These are phyloP conservation scores for Boletus hoseneyae DNA, from an alignment of 1,284 basidiomycete genomes.

Conservation along the genomic window DNA sequence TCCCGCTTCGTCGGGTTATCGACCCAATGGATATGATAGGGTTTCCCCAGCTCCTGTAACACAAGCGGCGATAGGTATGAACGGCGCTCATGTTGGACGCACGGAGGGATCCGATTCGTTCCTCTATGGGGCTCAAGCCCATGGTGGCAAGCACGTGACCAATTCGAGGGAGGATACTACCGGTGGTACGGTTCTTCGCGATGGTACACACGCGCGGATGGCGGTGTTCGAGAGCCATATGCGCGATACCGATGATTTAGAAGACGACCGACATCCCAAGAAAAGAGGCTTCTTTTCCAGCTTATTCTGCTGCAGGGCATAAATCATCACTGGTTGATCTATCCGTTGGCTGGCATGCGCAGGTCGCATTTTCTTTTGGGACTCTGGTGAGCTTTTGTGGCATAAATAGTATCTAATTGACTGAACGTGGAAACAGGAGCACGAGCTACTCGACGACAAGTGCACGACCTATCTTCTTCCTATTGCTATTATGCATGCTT, in stretches of 20 bases:
- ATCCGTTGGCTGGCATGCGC: slow-evolving; percentile 24
- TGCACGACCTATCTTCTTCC: slow-evolving; percentile 31
- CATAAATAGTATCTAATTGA: background rate
- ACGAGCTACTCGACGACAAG: slow-evolving; percentile 31
- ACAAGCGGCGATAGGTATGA: slow-evolving; percentile 31
- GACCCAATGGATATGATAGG: slow-evolving; percentile 51
- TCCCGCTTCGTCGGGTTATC: slow-evolving; percentile 53
- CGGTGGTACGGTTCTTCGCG: slow-evolving; percentile 35
- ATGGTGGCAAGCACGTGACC: slow-evolving; percentile 44
- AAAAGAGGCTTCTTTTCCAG: slow-evolving; percentile 32
- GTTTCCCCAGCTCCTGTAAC: slow-evolving; percentile 47
- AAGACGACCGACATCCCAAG: slow-evolving; percentile 35
- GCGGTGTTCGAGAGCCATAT: slow-evolving; percentile 55
- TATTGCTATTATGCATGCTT: slow-evolving; percentile 34
- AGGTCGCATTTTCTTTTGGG: slow-evolving; percentile 29
- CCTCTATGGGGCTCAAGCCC: slow-evolving; percentile 50
- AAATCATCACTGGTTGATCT: slow-evolving; percentile 21
- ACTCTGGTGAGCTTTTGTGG: slow-evolving; percentile 21
- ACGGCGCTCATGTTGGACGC: slow-evolving; percentile 38
- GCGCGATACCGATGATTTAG: slow-evolving; percentile 33
- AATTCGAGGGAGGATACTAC: slow-evolving; percentile 47
- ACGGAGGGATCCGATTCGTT: slow-evolving; percentile 58
- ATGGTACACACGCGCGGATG: slow-evolving; percentile 45
- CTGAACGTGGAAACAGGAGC: slow-evolving; percentile 11
- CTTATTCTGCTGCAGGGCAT: slow-evolving; percentile 34